Conservation (phyloP, 495 filamentous ascomycete genomes). For the Talaromyces proteolyticus region DNA sequence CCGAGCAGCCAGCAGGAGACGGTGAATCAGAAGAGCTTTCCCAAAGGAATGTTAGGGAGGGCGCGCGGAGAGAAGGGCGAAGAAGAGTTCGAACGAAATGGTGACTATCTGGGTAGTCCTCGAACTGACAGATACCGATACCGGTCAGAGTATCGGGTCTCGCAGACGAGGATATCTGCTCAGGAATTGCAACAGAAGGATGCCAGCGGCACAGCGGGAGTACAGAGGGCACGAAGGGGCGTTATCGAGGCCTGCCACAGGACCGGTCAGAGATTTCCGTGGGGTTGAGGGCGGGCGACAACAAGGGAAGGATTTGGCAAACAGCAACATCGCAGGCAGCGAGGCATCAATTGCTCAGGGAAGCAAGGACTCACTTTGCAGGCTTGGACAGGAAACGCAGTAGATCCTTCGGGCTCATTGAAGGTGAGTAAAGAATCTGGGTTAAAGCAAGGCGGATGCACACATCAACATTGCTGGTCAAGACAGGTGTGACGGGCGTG, state of each 20-base stretch:
- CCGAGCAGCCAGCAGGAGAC: conserved; percentile 50
- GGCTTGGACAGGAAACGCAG: conserved; percentile 94
- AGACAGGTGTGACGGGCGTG: no score
- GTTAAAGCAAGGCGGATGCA: conserved; percentile 23
- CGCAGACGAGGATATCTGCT: conserved; percentile 81
- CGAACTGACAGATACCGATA: conserved; percentile 82
- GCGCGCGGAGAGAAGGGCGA: conserved; percentile 73
- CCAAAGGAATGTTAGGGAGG: conserved; percentile 74
- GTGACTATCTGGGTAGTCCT: conserved; percentile 64
- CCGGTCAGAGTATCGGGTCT: conserved; percentile 80
- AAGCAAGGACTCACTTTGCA: conserved; percentile 65
- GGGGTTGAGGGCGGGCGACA: no score
- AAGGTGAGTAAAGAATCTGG: conserved; percentile 38
- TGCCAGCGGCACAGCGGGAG: conserved; percentile 9
- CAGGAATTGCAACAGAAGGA: conserved; percentile 12
- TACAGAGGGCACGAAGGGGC: conserved; percentile 32
- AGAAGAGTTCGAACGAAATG: conserved; percentile 82
- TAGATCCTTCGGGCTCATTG: conserved; percentile 90
- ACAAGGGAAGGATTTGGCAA: conserved; percentile 5
- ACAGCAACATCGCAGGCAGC: no score
- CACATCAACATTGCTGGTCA: conserved; percentile 36
- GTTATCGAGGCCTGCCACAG: conserved; percentile 83
- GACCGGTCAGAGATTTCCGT: conserved; percentile 4
- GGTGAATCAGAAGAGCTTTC: conserved; percentile 16
- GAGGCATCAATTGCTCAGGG: conserved; percentile 2